Evolutionary conservation across 139 green algal species (phyloP).

Genomic region (Eudorina sp.): DNA sequence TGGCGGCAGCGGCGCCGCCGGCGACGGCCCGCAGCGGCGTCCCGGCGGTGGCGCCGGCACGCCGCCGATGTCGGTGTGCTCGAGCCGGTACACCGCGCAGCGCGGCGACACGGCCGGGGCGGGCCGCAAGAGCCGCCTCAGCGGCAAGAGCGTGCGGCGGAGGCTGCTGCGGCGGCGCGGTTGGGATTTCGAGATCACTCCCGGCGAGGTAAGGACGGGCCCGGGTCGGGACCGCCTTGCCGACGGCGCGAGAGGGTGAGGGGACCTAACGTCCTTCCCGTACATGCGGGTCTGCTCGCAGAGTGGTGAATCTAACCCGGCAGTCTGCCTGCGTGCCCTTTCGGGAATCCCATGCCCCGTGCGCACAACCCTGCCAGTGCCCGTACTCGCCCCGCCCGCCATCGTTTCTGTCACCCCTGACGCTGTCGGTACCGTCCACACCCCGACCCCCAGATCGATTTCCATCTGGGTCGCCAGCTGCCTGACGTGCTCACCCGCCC

Average conservation of each 20-base stretch:
- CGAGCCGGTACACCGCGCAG: not conserved
- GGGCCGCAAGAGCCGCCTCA: not conserved
- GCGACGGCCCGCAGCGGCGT: not conserved
- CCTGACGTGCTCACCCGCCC: conserved; percentile 23
- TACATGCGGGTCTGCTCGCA: too few relatives aligned
- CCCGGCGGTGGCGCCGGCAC: not conserved
- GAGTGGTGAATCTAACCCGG: too few relatives aligned
- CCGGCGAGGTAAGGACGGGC: not conserved
- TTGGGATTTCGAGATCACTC: conserved; percentile 2
- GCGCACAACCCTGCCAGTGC: too few relatives aligned
- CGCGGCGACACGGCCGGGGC: not conserved
- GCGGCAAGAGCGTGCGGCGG: not conserved
- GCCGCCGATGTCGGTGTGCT: not conserved
- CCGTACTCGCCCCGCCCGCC: too few relatives aligned
- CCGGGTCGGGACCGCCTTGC: too few relatives aligned
- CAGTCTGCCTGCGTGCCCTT: too few relatives aligned
- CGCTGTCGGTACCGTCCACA: too few relatives aligned
- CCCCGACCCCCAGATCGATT: conserved; percentile 13
- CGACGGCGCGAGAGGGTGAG: too few relatives aligned
- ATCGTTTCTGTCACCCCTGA: too few relatives aligned
- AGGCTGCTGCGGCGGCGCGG: conserved; percentile 15
- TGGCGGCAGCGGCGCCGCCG: not conserved
- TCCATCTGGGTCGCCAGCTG: conserved; percentile 14
- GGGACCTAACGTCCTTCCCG: too few relatives aligned
- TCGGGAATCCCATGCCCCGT: too few relatives aligned